These are phyloP conservation scores for Penicillium robsamsonii DNA, from an alignment of 495 filamentous ascomycete species.

Conservation along the genomic window DNA sequence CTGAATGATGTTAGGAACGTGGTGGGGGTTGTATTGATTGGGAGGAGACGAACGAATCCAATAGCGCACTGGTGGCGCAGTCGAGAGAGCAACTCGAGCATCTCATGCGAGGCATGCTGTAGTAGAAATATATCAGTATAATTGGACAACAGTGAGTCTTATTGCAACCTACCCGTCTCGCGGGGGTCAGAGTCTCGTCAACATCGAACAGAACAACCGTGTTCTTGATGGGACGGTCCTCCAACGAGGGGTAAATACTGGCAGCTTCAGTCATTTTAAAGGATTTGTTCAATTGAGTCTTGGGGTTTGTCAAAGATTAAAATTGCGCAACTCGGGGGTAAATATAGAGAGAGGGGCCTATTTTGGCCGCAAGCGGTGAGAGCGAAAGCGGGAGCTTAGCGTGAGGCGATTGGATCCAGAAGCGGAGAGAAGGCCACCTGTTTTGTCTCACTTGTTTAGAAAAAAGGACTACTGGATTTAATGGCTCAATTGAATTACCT, in stretches of 20 bases:
- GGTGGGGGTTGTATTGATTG: background rate
- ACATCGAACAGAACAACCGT: constrained; percentile 94
- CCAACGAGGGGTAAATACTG: constrained; percentile 67
- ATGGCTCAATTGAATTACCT: background rate
- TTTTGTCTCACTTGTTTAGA: background rate
- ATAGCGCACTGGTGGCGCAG: constrained; percentile 89
- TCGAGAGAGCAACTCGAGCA: constrained; percentile 72
- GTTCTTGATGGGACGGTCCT: constrained; percentile 77
- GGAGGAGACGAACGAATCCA: constrained; percentile 62
- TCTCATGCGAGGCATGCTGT: constrained; percentile 68
- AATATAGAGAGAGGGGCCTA: constrained; percentile 22
- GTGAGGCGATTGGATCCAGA: constrained; percentile 14
- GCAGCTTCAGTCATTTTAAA: constrained; percentile 47
- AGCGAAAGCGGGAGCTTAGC: constrained; percentile 21
- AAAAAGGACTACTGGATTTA: background rate
- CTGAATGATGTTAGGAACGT: constrained; percentile 25
- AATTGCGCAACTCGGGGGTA: constrained; percentile 15
- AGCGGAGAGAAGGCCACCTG: constrained; percentile 18
- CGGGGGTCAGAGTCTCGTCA: constrained; percentile 79
- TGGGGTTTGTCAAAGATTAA: constrained; percentile 6
- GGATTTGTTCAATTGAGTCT: background rate
- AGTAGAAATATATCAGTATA: constrained; percentile 13
- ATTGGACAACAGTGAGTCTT: background rate
- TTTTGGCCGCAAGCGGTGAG: constrained; percentile 40
- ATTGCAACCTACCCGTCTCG: constrained; percentile 60